These are phyloP conservation scores for Phanerochaete sordida DNA, from an alignment of 768 basidiomycete genomes.

Conservation along the genomic window DNA sequence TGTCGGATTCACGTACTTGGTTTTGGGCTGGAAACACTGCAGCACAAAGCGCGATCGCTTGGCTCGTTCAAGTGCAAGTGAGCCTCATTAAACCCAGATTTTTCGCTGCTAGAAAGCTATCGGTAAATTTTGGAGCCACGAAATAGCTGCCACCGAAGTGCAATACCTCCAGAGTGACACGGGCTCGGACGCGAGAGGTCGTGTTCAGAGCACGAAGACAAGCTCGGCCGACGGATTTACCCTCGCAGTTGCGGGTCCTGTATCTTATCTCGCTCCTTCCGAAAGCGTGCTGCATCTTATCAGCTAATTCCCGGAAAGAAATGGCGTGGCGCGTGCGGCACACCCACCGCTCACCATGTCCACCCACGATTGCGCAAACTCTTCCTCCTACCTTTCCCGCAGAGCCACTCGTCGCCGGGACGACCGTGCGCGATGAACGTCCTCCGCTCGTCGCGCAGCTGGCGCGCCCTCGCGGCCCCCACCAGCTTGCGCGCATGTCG, in stretches of 20 bases:
- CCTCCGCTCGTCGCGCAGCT: slow-evolving; percentile 4
- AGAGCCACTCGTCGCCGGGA: background rate
- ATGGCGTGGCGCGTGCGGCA: background rate
- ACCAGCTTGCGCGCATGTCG: background rate
- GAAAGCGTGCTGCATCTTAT: background rate
- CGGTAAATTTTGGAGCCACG: too few species aligned
- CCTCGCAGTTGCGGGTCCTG: background rate
- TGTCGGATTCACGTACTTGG: too few species aligned
- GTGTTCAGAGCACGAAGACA: too few species aligned
- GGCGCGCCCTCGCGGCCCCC: background rate
- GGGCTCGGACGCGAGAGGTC: too few species aligned
- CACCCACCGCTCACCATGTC: slow-evolving; percentile 4
- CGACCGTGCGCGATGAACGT: background rate
- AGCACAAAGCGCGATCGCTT: too few species aligned
- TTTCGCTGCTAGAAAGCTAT: too few species aligned
- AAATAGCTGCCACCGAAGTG: too few species aligned
- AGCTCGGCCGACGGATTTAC: too few species aligned
- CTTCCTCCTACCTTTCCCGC: background rate
- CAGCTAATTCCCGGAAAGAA: background rate
- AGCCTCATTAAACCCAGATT: too few species aligned
- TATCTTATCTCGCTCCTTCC: background rate
- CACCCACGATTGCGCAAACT: slow-evolving; percentile 7
- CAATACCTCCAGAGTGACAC: too few species aligned
- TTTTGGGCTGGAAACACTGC: too few species aligned
- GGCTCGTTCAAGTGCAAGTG: too few species aligned